These are phyloP conservation scores for Nicotiana knightiana DNA, from an alignment of 257 asterid species.

Conservation along the genomic window DNA sequence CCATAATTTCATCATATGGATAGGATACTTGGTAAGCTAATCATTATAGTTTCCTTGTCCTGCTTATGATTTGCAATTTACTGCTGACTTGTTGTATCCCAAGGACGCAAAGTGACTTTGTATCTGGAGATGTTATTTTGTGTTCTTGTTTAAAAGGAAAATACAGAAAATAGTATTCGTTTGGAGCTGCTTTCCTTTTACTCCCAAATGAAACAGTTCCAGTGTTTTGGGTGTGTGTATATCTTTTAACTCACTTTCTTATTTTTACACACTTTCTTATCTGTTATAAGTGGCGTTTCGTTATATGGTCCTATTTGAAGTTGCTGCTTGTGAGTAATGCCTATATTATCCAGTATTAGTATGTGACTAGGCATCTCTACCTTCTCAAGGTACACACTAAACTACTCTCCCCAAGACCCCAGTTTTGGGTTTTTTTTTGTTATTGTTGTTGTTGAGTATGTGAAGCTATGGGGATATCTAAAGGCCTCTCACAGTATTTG, in stretches of 20 bases:
- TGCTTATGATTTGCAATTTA: constrained; percentile 4
- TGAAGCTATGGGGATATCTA: not conserved
- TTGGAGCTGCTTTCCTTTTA: not conserved
- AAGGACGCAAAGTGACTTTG: not conserved
- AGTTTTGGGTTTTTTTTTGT: no score
- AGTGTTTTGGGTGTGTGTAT: constrained; percentile 1
- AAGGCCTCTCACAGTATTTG: not conserved
- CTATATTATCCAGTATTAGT: not conserved
- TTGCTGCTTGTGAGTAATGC: not conserved
- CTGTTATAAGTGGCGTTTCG: not conserved
- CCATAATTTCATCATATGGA: not conserved
- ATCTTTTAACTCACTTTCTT: not conserved
- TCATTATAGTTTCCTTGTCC: not conserved
- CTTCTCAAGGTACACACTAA: no score
- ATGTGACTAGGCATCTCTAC: not conserved
- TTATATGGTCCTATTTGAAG: not conserved
- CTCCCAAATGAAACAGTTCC: not conserved
- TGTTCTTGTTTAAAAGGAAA: not conserved
- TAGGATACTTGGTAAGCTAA: not conserved
- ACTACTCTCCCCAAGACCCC: no score
- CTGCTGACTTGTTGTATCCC: constrained; percentile 1
- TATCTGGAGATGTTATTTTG: not conserved
- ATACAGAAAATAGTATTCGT: not conserved
- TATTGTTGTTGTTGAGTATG: not conserved
- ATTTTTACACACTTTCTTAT: not conserved